Conservation (phyloP, 75 land plant genomes). For the Isoetes taiwanensis region DNA sequence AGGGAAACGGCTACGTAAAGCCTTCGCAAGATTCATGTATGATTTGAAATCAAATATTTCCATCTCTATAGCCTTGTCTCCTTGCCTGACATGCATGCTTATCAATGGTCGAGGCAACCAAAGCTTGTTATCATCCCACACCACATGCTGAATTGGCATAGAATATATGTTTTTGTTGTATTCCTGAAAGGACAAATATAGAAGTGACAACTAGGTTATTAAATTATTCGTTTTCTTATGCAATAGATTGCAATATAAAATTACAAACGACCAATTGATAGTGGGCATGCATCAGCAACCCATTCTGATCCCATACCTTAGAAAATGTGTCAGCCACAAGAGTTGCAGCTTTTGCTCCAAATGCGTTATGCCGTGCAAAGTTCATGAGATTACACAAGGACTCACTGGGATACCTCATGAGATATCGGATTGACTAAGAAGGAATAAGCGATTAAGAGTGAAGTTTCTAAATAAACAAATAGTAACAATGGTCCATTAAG, state of each 20-base stretch:
- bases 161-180: no score
- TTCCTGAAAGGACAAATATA: no score
- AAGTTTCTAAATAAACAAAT: not conserved
- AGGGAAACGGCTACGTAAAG: not conserved
- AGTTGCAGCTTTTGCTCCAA: constrained; percentile 1
- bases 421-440: not conserved
- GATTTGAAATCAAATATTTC: not conserved
- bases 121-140: not conserved
- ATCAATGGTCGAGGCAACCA: constrained; percentile 1
- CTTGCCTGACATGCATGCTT: constrained; percentile 3
- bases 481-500: not conserved
- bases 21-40: not conserved
- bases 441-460: no score
- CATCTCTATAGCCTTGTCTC: constrained; percentile 4
- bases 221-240: no score
- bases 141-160: no score
- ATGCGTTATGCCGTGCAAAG: not conserved
- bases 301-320: no score
- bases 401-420: not conserved
- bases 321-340: no score
- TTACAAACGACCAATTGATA: no score
- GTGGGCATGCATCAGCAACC: no score
- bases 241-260: no score
- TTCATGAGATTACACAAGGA: not conserved
- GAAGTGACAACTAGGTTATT: no score